Evolutionary conservation across 495 filamentous ascomycete species (phyloP).

Genomic region (Thermothielavioides terrestris): DNA sequence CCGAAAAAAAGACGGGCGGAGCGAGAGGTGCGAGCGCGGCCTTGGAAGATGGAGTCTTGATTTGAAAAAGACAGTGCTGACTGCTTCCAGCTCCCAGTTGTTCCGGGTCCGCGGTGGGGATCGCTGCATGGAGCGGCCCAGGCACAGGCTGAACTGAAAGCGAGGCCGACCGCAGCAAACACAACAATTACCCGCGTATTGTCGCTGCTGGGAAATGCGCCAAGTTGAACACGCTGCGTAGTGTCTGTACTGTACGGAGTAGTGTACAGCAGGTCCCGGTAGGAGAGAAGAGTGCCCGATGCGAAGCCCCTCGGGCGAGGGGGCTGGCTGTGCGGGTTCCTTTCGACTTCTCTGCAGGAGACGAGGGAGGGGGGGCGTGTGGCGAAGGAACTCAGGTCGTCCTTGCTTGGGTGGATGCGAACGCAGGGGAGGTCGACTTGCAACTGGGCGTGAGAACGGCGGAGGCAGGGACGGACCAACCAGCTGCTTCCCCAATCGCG

Average conservation of each 20-base stretch:
- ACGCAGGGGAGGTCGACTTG: slow-evolving; percentile 5
- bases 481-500: slow-evolving; percentile 1
- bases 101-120: slow-evolving; percentile 20
- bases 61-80: no score
- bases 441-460: no score
- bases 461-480: neutral
- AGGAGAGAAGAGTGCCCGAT: neutral
- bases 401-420: slow-evolving; percentile 9
- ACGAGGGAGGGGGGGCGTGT: slow-evolving; percentile 16
- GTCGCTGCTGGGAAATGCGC: neutral
- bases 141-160: slow-evolving; percentile 15
- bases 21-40: slow-evolving; percentile 9
- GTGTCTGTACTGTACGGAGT: no score
- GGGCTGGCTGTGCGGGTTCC: slow-evolving; percentile 5
- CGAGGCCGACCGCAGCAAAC: slow-evolving; percentile 7
- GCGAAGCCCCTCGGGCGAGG: slow-evolving; percentile 4
- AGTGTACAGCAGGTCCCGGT: slow-evolving; percentile 21
- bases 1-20: slow-evolving; percentile 8
- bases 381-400: slow-evolving; percentile 12
- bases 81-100: slow-evolving; percentile 10
- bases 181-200: slow-evolving; percentile 7
- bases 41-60: no score
- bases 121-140: slow-evolving; percentile 14
- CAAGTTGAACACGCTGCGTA: no score
- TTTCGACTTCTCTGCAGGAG: slow-evolving; percentile 13